Evolutionary conservation across 164 flowering plant genomes (phyloP).

Genomic region (Magnolia officinalis): DNA sequence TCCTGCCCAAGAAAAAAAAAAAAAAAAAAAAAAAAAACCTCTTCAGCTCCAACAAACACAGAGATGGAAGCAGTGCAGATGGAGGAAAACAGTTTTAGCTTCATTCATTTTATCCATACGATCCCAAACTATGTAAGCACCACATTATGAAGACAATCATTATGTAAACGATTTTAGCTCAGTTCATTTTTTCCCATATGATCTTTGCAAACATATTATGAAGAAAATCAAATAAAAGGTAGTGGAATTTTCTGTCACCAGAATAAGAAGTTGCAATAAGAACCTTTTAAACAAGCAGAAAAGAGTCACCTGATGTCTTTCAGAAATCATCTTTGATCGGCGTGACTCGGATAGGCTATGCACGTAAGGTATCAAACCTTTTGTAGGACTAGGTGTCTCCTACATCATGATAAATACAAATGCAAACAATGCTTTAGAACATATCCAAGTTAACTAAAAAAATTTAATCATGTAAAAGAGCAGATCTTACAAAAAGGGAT

Average conservation of each 20-base stretch:
- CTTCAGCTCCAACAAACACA: conserved; percentile 2
- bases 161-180: not conserved
- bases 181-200: not conserved
- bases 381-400: conserved; percentile 94
- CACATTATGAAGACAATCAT: not conserved
- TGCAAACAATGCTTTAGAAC: not conserved
- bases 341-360: conserved; percentile 75
- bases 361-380: conserved; percentile 42
- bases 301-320: conserved; percentile 68
- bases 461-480: not conserved
- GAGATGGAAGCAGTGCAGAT: not conserved
- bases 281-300: not conserved
- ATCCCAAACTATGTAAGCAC: not conserved
- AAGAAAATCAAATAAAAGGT: not conserved
- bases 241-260: not conserved
- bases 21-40: not conserved
- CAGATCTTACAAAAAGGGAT: conserved; percentile 58
- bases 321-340: conserved; percentile 57
- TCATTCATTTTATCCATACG: not conserved
- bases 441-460: not conserved
- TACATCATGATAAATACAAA: conserved; percentile 20
- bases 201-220: not conserved
- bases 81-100: not conserved
- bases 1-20: conserved; percentile 44
- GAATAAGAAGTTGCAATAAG: not conserved